Percentiles rank a stretch among this genome's conserved stretches.
phyloP scores from a whole-genome alignment of 208 protist species.

The Leishmania major region DNA sequence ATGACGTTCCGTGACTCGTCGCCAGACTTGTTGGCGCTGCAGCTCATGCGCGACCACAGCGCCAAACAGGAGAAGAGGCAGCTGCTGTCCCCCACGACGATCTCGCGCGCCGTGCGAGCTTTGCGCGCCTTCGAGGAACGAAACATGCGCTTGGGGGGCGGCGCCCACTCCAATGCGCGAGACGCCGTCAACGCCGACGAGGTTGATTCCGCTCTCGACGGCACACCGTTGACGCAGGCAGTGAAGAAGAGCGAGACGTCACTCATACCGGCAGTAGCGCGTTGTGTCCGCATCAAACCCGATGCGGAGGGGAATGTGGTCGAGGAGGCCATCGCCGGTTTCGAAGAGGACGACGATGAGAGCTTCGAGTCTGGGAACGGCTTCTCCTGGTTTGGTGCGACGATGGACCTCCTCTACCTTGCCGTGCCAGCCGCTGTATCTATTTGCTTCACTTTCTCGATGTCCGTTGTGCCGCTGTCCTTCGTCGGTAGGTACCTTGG shows the following conservation, averaged over 20 bases:
- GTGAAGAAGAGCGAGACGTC: conserved; percentile 5
- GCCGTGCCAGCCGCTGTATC: conserved; percentile 65
- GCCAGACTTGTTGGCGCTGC: conserved; percentile 49
- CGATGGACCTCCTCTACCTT: conserved; percentile 70
- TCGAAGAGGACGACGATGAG: conserved; percentile 36
- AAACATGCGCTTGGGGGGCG: conserved; percentile 44
- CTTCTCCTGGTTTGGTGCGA: conserved; percentile 40
- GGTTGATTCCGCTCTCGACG: conserved; percentile 32
- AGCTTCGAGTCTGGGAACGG: conserved; percentile 35
- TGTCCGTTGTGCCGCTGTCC: conserved; percentile 73
- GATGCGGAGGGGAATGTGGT: conserved; percentile 32
- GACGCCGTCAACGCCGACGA: conserved; percentile 26
- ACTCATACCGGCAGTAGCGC: neutral
- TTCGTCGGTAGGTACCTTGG: conserved; percentile 84
- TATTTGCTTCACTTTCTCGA: conserved; percentile 81
- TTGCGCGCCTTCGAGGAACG: conserved; percentile 48
- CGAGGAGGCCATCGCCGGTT: conserved; percentile 16
- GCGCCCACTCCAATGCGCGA: conserved; percentile 33
- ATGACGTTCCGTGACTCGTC: conserved; percentile 40
- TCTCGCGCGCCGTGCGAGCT: conserved; percentile 39
- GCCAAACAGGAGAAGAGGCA: conserved; percentile 16
- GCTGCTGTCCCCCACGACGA: conserved; percentile 48
- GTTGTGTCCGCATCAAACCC: conserved; percentile 45
- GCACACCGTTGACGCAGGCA: conserved; percentile 41
- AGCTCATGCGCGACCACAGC: conserved; percentile 46